Evolutionary conservation across 1,139 yeast genomes (phyloP).

Genomic region (Suhomyces anneliseae): DNA sequence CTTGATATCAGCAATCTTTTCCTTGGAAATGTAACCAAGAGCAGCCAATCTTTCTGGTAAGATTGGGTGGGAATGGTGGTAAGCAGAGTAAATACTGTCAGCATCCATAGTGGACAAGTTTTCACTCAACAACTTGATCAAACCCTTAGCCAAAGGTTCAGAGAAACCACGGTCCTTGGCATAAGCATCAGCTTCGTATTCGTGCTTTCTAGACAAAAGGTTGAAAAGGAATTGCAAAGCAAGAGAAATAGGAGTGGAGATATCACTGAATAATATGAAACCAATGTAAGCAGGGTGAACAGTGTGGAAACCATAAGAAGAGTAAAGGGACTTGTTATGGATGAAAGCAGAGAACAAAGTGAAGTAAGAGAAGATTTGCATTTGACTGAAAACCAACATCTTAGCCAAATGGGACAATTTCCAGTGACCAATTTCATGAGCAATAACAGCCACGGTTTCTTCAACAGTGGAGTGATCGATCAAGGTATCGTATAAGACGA

Average conservation of each 20-base stretch:
- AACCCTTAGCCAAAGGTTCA: conserved; percentile 65
- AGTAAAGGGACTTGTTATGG: conserved; percentile 72
- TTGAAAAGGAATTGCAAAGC: conserved; percentile 65
- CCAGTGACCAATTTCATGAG: conserved; percentile 99
- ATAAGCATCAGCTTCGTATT: conserved; percentile 88
- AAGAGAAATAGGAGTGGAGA: conserved; percentile 76
- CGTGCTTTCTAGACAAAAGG: conserved; percentile 76
- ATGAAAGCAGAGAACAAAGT: conserved; percentile 76
- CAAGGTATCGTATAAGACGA: conserved; percentile 88
- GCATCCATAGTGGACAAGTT: conserved; percentile 84
- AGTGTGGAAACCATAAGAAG: conserved; percentile 71
- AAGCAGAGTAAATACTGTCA: conserved; percentile 86
- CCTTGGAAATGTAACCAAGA: conserved; percentile 52
- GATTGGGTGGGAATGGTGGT: conserved; percentile 88
- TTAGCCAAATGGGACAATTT: conserved; percentile 79
- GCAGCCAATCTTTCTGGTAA: conserved; percentile 84
- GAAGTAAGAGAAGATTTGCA: conserved; percentile 63
- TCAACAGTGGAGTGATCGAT: conserved; percentile 72
- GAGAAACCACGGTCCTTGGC: conserved; percentile 76
- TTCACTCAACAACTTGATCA: conserved; percentile 73
- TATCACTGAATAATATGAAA: conserved; percentile 69
- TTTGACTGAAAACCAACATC: conserved; percentile 63
- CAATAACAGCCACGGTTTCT: conserved; percentile 91
- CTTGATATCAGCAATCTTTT: conserved; percentile 30
- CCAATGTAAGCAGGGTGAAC: conserved; percentile 77